These are phyloP conservation scores for Sergeia podlipaevii DNA, from an alignment of 208 protist genomes.

Conservation along the genomic window DNA sequence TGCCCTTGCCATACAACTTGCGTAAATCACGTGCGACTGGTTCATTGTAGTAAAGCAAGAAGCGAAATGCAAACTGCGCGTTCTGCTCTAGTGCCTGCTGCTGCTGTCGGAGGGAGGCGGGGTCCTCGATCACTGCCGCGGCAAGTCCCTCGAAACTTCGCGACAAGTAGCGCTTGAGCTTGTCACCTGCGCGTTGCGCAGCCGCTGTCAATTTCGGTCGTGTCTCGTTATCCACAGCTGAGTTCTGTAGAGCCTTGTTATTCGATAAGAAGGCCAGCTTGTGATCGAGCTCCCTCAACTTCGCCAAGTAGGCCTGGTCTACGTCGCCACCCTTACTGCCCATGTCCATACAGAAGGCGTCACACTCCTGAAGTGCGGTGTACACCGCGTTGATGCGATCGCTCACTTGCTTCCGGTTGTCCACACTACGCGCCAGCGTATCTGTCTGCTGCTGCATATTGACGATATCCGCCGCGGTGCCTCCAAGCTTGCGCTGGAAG, in stretches of 20 bases:
- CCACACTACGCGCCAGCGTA: conserved; percentile 56
- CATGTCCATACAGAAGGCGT: conserved; percentile 77
- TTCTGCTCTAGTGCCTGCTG: conserved; percentile 59
- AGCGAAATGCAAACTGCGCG: conserved; percentile 66
- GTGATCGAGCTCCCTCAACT: conserved; percentile 63
- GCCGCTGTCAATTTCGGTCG: conserved; percentile 65
- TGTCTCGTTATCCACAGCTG: conserved; percentile 76
- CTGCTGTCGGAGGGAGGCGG: conserved; percentile 26
- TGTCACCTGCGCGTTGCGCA: conserved; percentile 71
- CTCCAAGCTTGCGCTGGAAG: conserved; percentile 72
- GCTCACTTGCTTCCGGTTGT: conserved; percentile 71
- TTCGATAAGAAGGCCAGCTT: conserved; percentile 68
- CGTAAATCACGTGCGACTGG: conserved; percentile 52
- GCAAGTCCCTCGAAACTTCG: conserved; percentile 43
- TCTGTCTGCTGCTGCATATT: conserved; percentile 82
- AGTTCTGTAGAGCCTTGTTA: conserved; percentile 69
- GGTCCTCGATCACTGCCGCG: conserved; percentile 18
- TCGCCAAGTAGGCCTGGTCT: conserved; percentile 54
- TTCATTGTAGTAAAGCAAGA: conserved; percentile 71
- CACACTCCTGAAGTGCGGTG: conserved; percentile 75
- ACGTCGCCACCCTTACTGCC: conserved; percentile 70
- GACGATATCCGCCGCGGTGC: conserved; percentile 73
- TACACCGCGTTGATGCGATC: conserved; percentile 80
- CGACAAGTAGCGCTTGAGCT: conserved; percentile 66
- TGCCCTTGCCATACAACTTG: conserved; percentile 59